Evolutionary conservation across 352 stramenopile species (phyloP).

Genomic region (Pythium scleroteichum): DNA sequence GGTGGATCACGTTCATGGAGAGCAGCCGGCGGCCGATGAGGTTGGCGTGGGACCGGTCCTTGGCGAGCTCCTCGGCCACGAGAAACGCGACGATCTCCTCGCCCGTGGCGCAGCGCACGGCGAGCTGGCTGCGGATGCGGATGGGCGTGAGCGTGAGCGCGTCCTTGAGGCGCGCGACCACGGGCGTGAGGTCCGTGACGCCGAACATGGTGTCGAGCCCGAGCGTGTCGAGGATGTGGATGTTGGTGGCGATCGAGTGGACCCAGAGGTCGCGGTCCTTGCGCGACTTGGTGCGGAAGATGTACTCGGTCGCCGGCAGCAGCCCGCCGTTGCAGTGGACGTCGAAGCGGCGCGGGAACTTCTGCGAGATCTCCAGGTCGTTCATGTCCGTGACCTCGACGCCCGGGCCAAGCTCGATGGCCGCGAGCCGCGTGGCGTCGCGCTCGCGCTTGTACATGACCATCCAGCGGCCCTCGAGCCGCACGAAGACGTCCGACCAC

Average conservation of each 20-base stretch:
- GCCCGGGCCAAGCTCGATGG: conserved; percentile 69
- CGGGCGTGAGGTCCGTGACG: conserved; percentile 51
- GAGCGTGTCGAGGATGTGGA: conserved; percentile 50
- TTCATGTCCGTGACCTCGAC: conserved; percentile 64
- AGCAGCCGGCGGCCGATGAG: conserved; percentile 59
- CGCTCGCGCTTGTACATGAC: conserved; percentile 71
- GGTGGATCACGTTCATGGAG: conserved; percentile 85
- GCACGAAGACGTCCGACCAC: conserved; percentile 66
- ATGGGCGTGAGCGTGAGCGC: conserved; percentile 57
- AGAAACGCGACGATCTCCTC: conserved; percentile 76
- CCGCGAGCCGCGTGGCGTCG: conserved; percentile 53
- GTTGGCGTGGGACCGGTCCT: conserved; percentile 52
- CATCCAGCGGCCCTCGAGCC: conserved; percentile 69
- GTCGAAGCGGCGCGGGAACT: conserved; percentile 80
- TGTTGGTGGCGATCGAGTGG: conserved; percentile 61
- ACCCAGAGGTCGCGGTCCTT: conserved; percentile 82
- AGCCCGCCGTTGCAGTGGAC: conserved; percentile 69
- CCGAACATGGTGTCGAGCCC: conserved; percentile 54
- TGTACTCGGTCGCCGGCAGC: conserved; percentile 67
- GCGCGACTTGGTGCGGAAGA: conserved; percentile 74
- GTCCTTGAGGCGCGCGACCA: conserved; percentile 59
- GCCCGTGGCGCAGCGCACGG: conserved; percentile 61
- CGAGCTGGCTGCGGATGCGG: conserved; percentile 65
- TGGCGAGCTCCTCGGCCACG: conserved; percentile 48
- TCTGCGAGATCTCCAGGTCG: conserved; percentile 58